Evolutionary conservation across 2,329 filamentous ascomycete species (phyloP), one percentile per base, ranked within the genome.

Genomic region (Uncinocarpus reesii): DNA sequence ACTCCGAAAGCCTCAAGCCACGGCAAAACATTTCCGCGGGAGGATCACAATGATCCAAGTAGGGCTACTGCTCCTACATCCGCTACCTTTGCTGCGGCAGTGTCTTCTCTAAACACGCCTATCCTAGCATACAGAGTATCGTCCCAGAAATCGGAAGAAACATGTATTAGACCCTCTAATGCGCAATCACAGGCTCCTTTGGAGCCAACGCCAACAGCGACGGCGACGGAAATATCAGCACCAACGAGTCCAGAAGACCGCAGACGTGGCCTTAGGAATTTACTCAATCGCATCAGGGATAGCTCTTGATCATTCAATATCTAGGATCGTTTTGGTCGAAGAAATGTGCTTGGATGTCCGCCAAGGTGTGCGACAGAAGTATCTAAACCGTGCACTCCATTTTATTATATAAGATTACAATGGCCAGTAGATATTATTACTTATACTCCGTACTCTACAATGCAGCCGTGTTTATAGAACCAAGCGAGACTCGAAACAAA

Each of bases 261-360:
- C 8, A 10, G 24, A 21, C 42, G 42, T 26, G 42, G 21, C 2
- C n/a, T 50, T 28, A 31, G 37, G 21, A 36, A 21, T 16, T 31
- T 50, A 20, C 48, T 50, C 2, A 45, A 24, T 23, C 29, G 18
- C 5, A 31, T 18, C 7, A 41, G 31, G 28, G 28, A 47, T 41
- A n/a, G 26, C 18, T n/a, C 35, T 32, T 47, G 35, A 47, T 15
- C 13, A 24, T 7, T 38, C 8, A 4, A 11, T 15, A 21, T 29
- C 20, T 21, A 20, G 20, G 37, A 11, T 5, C 28, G 2, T 13
- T 28, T 26, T 28, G 16, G 18, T 20, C 7, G 26, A 11, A 11
- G 16, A 11, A 11, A 29, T 7, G 26, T 6, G 26, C 26, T 6
- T 11, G 26, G 11, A 29, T 6, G 26, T 29, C 26, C 2, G 2